Evolutionary conservation across 352 stramenopile genomes (phyloP).

Genomic region (Phytophthora pinifolia): DNA sequence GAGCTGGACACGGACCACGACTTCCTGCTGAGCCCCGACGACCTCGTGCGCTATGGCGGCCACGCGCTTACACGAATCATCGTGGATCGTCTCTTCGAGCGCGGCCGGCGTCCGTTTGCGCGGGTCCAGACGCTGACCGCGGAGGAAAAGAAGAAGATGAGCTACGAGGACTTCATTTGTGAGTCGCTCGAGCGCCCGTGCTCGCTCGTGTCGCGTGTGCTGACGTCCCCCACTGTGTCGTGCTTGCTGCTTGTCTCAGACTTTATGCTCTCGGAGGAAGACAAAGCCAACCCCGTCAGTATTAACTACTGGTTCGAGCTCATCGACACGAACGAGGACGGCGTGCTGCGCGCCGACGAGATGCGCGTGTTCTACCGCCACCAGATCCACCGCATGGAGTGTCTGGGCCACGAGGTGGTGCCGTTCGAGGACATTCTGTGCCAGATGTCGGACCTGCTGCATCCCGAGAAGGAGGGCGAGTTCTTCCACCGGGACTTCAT

Average conservation of each 20-base stretch:
- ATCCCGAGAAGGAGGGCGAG: constrained; percentile 73
- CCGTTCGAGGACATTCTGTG: constrained; percentile 98
- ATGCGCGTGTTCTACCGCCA: constrained; percentile 94
- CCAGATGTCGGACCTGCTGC: constrained; percentile 95
- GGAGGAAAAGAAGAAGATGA: constrained; percentile 90
- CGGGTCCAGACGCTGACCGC: constrained; percentile 70
- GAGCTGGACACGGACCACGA: constrained; percentile 96
- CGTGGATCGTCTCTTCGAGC: constrained; percentile 87
- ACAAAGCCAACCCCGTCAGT: constrained; percentile 96
- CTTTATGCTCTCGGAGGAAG: constrained; percentile 99
- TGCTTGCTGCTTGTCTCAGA: too few species aligned
- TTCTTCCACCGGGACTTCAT: constrained; percentile 83
- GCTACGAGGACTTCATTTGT: constrained; percentile 92
- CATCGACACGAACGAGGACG: constrained; percentile 97
- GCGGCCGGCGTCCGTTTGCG: constrained; percentile 77
- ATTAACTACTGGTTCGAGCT: constrained; percentile 99
- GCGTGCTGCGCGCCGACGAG: constrained; percentile 96
- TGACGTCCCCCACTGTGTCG: too few species aligned
- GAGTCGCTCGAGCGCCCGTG: constrained; percentile 20
- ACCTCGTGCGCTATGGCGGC: constrained; percentile 83
- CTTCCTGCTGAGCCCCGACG: constrained; percentile 80
- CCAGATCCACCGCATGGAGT: constrained; percentile 97
- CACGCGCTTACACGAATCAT: constrained; percentile 86
- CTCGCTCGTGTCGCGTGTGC: too few species aligned
- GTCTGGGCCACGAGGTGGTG: constrained; percentile 97